Conservation (phyloP, 306 rosid genomes). For the Begonia peltatifolia region DNA sequence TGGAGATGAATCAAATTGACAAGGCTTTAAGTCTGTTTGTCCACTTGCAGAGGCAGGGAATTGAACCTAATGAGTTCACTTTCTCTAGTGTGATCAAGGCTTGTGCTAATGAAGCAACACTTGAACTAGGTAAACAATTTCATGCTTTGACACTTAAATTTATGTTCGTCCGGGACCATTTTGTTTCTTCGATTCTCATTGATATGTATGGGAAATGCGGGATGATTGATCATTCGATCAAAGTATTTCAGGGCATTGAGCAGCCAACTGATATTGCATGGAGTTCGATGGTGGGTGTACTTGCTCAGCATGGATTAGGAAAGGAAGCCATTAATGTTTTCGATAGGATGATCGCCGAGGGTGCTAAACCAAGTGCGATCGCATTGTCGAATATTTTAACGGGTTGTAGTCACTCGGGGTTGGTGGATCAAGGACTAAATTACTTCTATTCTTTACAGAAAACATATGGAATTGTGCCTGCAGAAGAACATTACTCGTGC, state of each 20-base stretch:
- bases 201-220: conserved; percentile 59
- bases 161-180: conserved; percentile 28
- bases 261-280: conserved; percentile 27
- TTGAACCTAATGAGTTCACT: conserved; percentile 45
- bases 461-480: conserved; percentile 34
- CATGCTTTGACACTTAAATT: conserved; percentile 42
- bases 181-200: conserved; percentile 28
- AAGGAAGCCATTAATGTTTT: conserved; percentile 19
- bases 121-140: conserved; percentile 43
- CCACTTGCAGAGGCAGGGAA: conserved; percentile 23
- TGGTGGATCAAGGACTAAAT: conserved; percentile 34
- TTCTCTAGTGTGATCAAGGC: conserved; percentile 52
- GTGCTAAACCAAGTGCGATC: conserved; percentile 30
- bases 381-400: conserved; percentile 36
- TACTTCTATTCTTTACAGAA: conserved; percentile 35
- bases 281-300: conserved; percentile 30
- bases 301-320: conserved; percentile 51
- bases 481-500: conserved; percentile 38
- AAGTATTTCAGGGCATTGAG: conserved; percentile 22
- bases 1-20: conserved; percentile 24
- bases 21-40: conserved; percentile 27
- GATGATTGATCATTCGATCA: conserved; percentile 28
- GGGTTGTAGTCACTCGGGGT: conserved; percentile 45
- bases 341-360: conserved; percentile 21
- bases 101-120: conserved; percentile 38